Percentiles rank a stretch among this genome's conserved stretches.
phyloP scores from a whole-genome alignment of 768 basidiomycete species.

The Paxillus rubicundulus region DNA sequence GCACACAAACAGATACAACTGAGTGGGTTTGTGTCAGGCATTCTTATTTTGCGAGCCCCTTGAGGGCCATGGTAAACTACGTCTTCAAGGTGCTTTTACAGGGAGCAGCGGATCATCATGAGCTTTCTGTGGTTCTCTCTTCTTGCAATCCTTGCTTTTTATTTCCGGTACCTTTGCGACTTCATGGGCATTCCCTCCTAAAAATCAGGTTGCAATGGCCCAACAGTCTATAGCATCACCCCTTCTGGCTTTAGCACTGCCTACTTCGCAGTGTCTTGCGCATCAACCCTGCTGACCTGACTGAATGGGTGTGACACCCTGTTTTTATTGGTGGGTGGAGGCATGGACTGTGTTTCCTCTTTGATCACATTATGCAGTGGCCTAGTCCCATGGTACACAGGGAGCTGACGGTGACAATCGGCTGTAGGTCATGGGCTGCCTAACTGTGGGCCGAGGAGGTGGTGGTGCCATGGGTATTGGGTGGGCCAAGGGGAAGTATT shows the following conservation, averaged over 20 bases:
- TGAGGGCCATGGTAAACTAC: too few relatives aligned
- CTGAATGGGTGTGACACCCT: constrained; percentile 8
- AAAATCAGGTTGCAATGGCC: neutral
- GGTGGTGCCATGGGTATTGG: too few relatives aligned
- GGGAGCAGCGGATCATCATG: neutral
- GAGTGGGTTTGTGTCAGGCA: too few relatives aligned
- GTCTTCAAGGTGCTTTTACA: too few relatives aligned
- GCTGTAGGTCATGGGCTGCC: too few relatives aligned
- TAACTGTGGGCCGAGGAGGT: too few relatives aligned
- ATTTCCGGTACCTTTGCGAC: neutral
- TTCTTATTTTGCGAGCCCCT: too few relatives aligned
- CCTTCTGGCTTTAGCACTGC: neutral
- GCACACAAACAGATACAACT: too few relatives aligned
- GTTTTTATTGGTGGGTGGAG: neutral
- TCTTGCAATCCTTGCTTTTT: neutral
- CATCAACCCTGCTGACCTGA: neutral
- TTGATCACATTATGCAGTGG: too few relatives aligned
- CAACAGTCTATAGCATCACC: neutral
- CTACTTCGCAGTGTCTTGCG: neutral
- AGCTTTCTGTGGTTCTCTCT: neutral
- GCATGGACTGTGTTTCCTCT: neutral
- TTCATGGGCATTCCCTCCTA: neutral
- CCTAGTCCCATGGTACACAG: too few relatives aligned
- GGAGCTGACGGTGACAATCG: too few relatives aligned
- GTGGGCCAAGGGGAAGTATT: too few relatives aligned